Conservation (phyloP, 2,329 filamentous ascomycete genomes). For the Aspergillus sp. region DNA sequence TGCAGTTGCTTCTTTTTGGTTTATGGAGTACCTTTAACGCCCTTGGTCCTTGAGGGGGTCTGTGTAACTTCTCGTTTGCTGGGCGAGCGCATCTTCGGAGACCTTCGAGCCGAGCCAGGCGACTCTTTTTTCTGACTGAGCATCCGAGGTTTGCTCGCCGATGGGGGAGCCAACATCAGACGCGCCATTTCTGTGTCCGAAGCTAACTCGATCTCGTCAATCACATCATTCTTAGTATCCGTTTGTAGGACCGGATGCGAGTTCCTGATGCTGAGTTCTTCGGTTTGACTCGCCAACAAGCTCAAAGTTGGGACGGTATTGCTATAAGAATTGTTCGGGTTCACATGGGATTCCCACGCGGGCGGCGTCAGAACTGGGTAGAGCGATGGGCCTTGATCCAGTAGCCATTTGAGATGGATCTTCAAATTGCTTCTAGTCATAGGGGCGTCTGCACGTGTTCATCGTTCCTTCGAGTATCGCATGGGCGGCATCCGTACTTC, state of each 20-base stretch:
- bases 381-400: slow-evolving; percentile 44
- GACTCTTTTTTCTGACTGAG: slow-evolving; percentile 36
- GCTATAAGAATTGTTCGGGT: slow-evolving; percentile 11
- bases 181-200: slow-evolving; percentile 48
- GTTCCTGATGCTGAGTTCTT: slow-evolving; percentile 18
- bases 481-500: slow-evolving; percentile 12
- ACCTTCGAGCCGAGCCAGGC: slow-evolving; percentile 26
- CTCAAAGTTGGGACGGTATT: slow-evolving; percentile 13
- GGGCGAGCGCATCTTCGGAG: slow-evolving; percentile 24
- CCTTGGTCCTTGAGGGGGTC: slow-evolving; percentile 10
- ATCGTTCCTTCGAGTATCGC: slow-evolving; percentile 29
- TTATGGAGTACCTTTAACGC: slow-evolving; percentile 31
- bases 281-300: slow-evolving; percentile 11
- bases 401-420: slow-evolving; percentile 52
- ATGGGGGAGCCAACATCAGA: slow-evolving; percentile 47
- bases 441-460: slow-evolving; percentile 37
- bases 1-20: not conserved
- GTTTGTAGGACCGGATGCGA: slow-evolving; percentile 13
- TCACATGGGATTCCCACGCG: slow-evolving; percentile 30
- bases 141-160: slow-evolving; percentile 46
- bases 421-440: slow-evolving; percentile 56
- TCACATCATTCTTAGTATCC: slow-evolving; percentile 25
- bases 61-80: slow-evolving; percentile 10
- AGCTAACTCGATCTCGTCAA: slow-evolving; percentile 32
- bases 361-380: slow-evolving; percentile 37